Evolutionary conservation across 768 basidiomycete species (phyloP), one percentile per base, ranked within the genome.

Genomic region (Termitomyces sp.): DNA sequence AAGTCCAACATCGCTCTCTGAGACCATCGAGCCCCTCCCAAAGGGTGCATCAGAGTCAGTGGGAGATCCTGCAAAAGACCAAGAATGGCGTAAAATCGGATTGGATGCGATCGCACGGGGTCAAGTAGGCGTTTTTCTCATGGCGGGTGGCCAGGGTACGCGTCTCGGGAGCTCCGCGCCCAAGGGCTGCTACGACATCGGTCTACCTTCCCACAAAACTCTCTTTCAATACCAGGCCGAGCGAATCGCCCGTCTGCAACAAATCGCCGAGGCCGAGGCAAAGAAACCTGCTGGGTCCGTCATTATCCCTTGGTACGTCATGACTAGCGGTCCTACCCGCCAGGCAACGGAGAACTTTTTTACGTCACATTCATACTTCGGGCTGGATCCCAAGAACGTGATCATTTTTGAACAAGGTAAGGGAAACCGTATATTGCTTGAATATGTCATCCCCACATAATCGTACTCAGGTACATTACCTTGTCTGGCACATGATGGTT

Each of bases 141-240:
- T 99, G 90, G 97, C 97, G 8, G 97, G 97, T 40, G 97, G 97
- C 1, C 97, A 99, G 73, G 97, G 97, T 14, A 97, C 95, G 19
- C 80, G 97, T 53, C 74, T 99, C 42, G 97, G 97, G 30, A 93
- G 90, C 65, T 82, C 80, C 30, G 89, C 89, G 5, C 97, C 97
- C 21, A 99, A 99, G 68, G 97, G 97, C 5, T 97, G 95, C 76
- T 98, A 98, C 71, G 94, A 98, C 68, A 98, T 99, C 62, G 91
- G 89, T 14, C 77, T 99, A 34, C 91, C 94, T 11, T 93, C 91
- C 22, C 87, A 91, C 73, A 96, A 94, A 72, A 84, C 87, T 12
- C 84, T 99, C 53, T 98, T 99, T 77, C 93, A 97, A 64, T 88
- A 90, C 62, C 97, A 99, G 71, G 97, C 95, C n/a, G 94, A 96